Evolutionary conservation across 2,329 filamentous ascomycete species (phyloP).

Genomic region (Penicillium sp.): DNA sequence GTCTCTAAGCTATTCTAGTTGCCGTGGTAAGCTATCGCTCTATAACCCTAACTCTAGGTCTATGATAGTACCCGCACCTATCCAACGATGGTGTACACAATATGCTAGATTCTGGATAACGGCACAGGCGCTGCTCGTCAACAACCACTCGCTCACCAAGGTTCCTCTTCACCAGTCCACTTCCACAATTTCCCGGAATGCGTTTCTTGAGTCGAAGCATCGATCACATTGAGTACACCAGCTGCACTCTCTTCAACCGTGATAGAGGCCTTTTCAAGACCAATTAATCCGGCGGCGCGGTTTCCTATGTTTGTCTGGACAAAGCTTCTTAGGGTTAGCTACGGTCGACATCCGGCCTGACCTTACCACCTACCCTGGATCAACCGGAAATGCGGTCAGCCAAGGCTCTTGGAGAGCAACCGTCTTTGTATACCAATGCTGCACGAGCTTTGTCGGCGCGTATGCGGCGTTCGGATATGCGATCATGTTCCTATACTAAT

Average conservation of each 20-base stretch:
- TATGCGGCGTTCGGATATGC: slow-evolving; percentile 22
- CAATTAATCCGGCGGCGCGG: slow-evolving; percentile 19
- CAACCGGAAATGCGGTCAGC: slow-evolving; percentile 26
- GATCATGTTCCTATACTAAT: slow-evolving; percentile 14
- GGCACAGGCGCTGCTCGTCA: neutral
- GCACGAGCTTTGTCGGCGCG: slow-evolving; percentile 23
- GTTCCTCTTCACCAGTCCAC: slow-evolving; percentile 25
- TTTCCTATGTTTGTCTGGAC: slow-evolving; percentile 33
- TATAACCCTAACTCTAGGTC: neutral
- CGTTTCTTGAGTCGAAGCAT: slow-evolving; percentile 18
- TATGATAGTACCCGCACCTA: neutral
- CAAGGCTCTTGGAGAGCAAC: slow-evolving; percentile 18
- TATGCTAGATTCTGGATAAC: neutral
- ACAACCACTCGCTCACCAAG: slow-evolving; percentile 22
- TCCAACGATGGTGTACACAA: neutral
- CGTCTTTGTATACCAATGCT: slow-evolving; percentile 23
- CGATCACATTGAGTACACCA: slow-evolving; percentile 26
- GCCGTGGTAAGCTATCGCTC: neutral
- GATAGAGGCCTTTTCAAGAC: slow-evolving; percentile 24
- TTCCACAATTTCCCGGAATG: slow-evolving; percentile 28
- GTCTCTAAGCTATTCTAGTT: neutral
- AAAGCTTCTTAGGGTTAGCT: slow-evolving; percentile 19
- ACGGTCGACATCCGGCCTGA: neutral
- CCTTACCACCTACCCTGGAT: slow-evolving; percentile 21
- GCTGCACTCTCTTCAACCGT: slow-evolving; percentile 28